Evolutionary conservation across 2,329 filamentous ascomycete genomes (phyloP), one percentile per base, ranked within the genome.

Genomic region (Nemania diffusa): DNA sequence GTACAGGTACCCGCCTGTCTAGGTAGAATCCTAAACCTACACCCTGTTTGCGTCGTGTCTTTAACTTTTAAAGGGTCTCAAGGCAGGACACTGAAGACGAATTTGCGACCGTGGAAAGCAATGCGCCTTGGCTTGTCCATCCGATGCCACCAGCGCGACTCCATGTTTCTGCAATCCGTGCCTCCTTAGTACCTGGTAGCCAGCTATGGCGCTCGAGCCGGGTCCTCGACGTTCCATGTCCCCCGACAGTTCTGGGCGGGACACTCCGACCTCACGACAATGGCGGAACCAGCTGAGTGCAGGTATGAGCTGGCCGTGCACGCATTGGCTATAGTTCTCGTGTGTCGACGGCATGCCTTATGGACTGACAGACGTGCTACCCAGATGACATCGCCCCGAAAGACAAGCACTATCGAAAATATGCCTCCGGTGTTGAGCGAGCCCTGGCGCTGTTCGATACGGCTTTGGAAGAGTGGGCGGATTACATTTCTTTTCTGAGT

Each of bases 401-500:
- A 78, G 89, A 91, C 79, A 91, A 91, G 78, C 80, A 85, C 60
- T 95, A 93, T 78, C 93, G 94, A 72, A 92, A 94, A 79, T 99
- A 98, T 88, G 93, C 94, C 51, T 88, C 91, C 56, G 92, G 90
- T 65, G 90, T 99, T 72, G 95, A 98, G 76, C 89, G 94, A 79
- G 92, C 94, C 37, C 86, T 99, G 69, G 88, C 92, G 52, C 85
- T 97, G 37, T 99, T 97, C 82, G 96, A 99, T 78, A 94, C 93
- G 17, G 90, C 93, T 32, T 85, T 97, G 73, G 94, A 98, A 81
- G 96, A 99, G 88, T 99, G 96, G 96, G 96, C 97, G 56, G 96
- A 99, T 82, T 99, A 99, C 78, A 99, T 99, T 76, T 97, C 95
- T 20, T 99, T 98, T 78, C 83, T 99, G 63, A 97, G 92, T 77